A percentile compares a stretch with the other conserved stretches of the same genome.
phyloP scores from a whole-genome alignment of 257 asterid genomes.

The Voacanga thouarsii region DNA sequence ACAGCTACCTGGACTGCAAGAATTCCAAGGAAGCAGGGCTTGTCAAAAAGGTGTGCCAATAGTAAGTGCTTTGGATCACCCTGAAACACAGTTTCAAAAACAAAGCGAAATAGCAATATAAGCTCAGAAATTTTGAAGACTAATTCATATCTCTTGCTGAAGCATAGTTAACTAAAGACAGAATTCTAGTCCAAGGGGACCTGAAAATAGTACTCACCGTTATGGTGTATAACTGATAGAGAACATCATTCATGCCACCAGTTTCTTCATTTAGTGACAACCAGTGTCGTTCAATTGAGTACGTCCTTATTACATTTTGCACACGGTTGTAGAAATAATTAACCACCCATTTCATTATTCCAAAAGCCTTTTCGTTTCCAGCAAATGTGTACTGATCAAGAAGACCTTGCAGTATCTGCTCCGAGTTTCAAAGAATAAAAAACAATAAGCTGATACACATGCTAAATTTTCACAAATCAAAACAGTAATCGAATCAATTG shows the following conservation, averaged over 20 bases:
- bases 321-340: conserved; percentile 84
- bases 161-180: not conserved
- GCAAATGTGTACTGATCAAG: conserved; percentile 72
- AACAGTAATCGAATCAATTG: not conserved
- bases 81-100: conserved; percentile 35
- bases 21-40: conserved; percentile 88
- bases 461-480: not conserved
- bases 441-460: not conserved
- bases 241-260: conserved; percentile 97
- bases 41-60: conserved; percentile 86
- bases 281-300: conserved; percentile 76
- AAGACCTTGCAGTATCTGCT: conserved; percentile 82
- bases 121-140: not conserved
- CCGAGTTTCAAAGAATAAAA: conserved; percentile 4
- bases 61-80: conserved; percentile 74
- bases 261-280: conserved; percentile 71
- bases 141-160: not conserved
- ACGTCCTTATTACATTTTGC: conserved; percentile 55
- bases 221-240: conserved; percentile 58
- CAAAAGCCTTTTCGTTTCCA: conserved; percentile 58
- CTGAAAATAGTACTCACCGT: conserved; percentile 56
- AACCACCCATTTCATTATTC: conserved; percentile 58
- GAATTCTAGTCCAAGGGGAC: too few relatives aligned
- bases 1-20: conserved; percentile 69
- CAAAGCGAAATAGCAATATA: not conserved